A percentile compares a stretch with the other conserved stretches of the same genome.
Conservation (phyloP, 176 grass and related monocot genomes). For the Urochloa ruziziensis region DNA sequence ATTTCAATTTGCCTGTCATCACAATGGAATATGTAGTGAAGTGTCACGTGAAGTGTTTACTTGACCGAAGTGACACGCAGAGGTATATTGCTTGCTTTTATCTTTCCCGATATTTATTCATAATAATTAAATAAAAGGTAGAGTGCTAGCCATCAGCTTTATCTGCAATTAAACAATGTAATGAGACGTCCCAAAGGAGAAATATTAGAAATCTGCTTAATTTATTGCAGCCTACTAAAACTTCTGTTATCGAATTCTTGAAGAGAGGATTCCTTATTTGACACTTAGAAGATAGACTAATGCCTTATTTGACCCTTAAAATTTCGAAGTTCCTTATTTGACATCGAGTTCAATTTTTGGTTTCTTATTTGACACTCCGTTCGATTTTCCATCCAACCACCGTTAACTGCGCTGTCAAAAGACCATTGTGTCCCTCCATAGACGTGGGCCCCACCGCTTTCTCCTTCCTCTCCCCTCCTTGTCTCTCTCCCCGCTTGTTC, state of each 20-base stretch:
- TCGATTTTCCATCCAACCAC: no score
- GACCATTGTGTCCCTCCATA: no score
- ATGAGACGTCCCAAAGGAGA: not conserved
- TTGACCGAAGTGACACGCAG: not conserved
- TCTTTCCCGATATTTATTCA: not conserved
- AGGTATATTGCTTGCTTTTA: not conserved
- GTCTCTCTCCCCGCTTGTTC: no score
- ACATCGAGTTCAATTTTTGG: no score
- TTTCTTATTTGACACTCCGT: no score
- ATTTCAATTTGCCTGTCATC: conserved; percentile 15
- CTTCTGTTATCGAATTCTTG: not conserved
- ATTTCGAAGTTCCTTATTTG: no score
- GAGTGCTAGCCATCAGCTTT: conserved; percentile 7
- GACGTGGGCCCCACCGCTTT: no score
- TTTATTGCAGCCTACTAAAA: conserved; percentile 29
- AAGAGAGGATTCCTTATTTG: no score
- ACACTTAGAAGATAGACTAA: no score
- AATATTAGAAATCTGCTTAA: not conserved
- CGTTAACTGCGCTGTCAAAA: no score
- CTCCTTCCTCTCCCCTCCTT: no score
- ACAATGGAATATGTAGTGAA: not conserved
- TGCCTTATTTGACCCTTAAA: no score
- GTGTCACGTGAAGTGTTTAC: not conserved
- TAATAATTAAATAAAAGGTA: not conserved
- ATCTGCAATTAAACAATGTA: conserved; percentile 11